A percentile compares a stretch with the other conserved stretches of the same genome.
These are phyloP conservation scores for Aspergillus transmontanensis DNA, from an alignment of 2,329 filamentous ascomycete genomes.

Conservation along the genomic window DNA sequence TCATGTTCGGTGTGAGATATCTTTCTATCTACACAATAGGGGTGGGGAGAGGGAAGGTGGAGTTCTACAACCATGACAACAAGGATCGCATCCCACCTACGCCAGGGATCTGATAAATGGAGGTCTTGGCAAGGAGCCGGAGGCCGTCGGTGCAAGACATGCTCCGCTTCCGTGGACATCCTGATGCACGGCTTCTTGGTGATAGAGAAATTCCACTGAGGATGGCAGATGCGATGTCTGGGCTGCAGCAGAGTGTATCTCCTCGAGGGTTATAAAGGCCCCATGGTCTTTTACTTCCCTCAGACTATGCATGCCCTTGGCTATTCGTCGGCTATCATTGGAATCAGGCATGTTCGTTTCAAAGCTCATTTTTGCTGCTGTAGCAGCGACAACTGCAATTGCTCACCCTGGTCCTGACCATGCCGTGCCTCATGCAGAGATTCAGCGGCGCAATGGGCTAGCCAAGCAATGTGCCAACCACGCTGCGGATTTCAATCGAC, in stretches of 20 bases:
- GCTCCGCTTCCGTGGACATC: background rate
- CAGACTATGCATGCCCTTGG: background rate
- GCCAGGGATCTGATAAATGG: background rate
- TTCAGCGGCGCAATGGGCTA: conserved; percentile 5
- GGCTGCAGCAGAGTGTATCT: background rate
- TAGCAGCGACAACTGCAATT: background rate
- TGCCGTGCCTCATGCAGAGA: background rate
- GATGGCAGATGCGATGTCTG: background rate
- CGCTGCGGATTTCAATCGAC: conserved; percentile 1
- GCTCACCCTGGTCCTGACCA: conserved; percentile 8
- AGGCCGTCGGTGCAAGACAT: background rate
- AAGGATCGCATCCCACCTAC: background rate
- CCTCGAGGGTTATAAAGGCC: background rate
- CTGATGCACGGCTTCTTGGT: background rate
- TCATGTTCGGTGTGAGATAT: background rate
- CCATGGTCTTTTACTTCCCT: background rate
- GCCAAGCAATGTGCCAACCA: conserved; percentile 7
- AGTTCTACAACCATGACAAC: background rate
- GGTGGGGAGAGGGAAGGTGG: background rate
- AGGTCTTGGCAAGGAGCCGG: background rate
- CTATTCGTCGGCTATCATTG: background rate
- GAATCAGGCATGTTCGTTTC: background rate
- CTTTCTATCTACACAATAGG: background rate
- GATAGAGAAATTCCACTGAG: background rate
- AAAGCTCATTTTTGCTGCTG: background rate